Conservation (phyloP, 2,329 filamentous ascomycete genomes). For the Trichoderma koningiopsis region DNA sequence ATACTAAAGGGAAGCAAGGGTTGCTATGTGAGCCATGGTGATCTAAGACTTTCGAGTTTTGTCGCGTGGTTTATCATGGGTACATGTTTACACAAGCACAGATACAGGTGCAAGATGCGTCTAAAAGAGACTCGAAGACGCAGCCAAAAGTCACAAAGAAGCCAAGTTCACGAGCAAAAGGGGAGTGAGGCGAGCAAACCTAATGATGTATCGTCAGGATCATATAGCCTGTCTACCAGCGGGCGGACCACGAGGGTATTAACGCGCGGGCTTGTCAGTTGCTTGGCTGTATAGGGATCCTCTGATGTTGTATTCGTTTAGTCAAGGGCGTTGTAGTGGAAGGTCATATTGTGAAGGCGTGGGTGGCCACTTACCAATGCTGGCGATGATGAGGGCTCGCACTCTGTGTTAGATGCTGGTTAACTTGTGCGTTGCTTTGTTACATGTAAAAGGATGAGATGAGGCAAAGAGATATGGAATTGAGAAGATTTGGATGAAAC, state of each 20-base stretch:
- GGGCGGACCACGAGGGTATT: slow-evolving; percentile 67
- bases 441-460: not conserved
- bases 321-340: not conserved
- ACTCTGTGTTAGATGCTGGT: slow-evolving; percentile 12
- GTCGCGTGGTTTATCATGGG: not conserved
- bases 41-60: not conserved
- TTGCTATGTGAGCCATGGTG: slow-evolving; percentile 15
- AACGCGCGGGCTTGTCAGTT: slow-evolving; percentile 67
- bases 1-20: slow-evolving; percentile 49
- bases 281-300: slow-evolving; percentile 55
- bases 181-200: slow-evolving; percentile 39
- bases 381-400: slow-evolving; percentile 28
- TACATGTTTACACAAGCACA: not conserved
- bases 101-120: too few relatives aligned
- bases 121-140: not conserved
- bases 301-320: slow-evolving; percentile 34
- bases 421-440: not conserved
- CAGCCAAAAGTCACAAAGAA: not conserved
- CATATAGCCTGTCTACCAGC: slow-evolving; percentile 68
- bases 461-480: too few relatives aligned
- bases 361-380: slow-evolving; percentile 27
- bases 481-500: not conserved
- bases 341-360: not conserved
- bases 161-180: not conserved
- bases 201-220: slow-evolving; percentile 64